Evolutionary conservation across 192 early-diverging fungal species (phyloP), one percentile per base, ranked within the genome.

Genomic region (Linnemannia elongata): DNA sequence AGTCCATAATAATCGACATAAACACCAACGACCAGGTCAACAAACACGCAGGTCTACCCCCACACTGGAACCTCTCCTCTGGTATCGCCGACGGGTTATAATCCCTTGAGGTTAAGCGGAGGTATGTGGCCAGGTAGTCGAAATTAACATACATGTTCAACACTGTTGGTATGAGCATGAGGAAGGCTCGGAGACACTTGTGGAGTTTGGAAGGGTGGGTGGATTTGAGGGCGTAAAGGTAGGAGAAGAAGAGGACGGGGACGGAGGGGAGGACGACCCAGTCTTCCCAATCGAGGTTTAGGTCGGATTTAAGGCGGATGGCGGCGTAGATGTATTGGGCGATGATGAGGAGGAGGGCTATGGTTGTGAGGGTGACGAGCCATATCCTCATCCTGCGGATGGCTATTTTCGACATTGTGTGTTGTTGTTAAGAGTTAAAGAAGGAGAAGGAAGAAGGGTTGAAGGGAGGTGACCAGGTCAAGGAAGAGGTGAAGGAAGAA

Each of bases 181-280:
- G 30, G 44, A 71, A 71, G 1, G 77, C 77, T 7, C 77, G 30
- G 36, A 55, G 15, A 20, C 1, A 69, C 20, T 71, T 78, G 69
- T 71, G 42, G 39, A 78, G 33, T 22, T 24, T 45, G 44, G n/a
- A 6, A 35, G 76, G 52, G 0, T 4, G 0, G 17, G 20, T 47
- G 71, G 69, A 17, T 69, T 55, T 54, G 47, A 78, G 15, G 24
- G 49, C 7, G 36, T 78, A 78, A 5, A 71, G 55, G 49, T 70
- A 78, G 13, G 77, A 49, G 69, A 78, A 55, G 20, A 78, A 78
- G 44, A 57, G 36, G 45, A 54, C 24, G 30, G 57, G 0, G 47
- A 45, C 39, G 42, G 39, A 33, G 24, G 24, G 1, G 38, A 70
- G 41, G 33, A 1, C 38, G 44, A 22, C 30, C 52, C 69, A 78